Conservation (phyloP, 768 basidiomycete species). For the Coprinopsis cinerea region DNA sequence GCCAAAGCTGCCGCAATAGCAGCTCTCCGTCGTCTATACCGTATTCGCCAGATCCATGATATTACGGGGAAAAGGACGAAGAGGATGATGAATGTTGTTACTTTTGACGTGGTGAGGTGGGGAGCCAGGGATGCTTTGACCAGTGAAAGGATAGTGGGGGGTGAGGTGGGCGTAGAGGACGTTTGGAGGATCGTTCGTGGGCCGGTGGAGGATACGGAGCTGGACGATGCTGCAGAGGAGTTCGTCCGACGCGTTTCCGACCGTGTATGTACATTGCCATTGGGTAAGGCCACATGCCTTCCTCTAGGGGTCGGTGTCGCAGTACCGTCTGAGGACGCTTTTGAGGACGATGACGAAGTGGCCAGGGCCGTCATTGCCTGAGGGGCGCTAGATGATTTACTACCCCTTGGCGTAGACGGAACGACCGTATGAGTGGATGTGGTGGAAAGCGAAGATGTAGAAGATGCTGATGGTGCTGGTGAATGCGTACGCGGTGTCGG, state of each 20-base stretch:
- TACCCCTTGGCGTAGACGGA: conserved; percentile 38
- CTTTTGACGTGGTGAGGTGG: conserved; percentile 42
- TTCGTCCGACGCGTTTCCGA: conserved; percentile 21
- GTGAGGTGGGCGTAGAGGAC: conserved; percentile 18
- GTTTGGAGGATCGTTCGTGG: conserved; percentile 18
- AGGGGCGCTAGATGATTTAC: conserved; percentile 17
- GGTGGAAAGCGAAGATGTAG: conserved; percentile 65
- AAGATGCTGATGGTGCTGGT: conserved; percentile 51
- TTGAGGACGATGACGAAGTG: conserved; percentile 28
- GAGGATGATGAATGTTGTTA: conserved; percentile 43
- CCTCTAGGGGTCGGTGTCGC: conserved; percentile 14
- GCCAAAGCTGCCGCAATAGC: conserved; percentile 12
- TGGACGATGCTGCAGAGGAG: conserved; percentile 14
- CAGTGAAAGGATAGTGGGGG: conserved; percentile 28
- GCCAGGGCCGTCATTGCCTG: conserved; percentile 20
- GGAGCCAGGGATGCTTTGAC: conserved; percentile 43
- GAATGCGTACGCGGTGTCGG: conserved; percentile 35
- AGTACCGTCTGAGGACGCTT: conserved; percentile 35
- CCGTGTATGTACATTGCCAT: conserved; percentile 16
- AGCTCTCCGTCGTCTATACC: conserved; percentile 31
- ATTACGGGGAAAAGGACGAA: conserved; percentile 41
- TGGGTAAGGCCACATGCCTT: conserved; percentile 11
- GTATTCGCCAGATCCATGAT: conserved; percentile 46
- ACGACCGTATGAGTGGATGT: conserved; percentile 69
- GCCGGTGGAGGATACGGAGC: conserved; percentile 19